These are phyloP conservation scores for Arabis alpina DNA, from an alignment of 345 rosid species.

Conservation along the genomic window DNA sequence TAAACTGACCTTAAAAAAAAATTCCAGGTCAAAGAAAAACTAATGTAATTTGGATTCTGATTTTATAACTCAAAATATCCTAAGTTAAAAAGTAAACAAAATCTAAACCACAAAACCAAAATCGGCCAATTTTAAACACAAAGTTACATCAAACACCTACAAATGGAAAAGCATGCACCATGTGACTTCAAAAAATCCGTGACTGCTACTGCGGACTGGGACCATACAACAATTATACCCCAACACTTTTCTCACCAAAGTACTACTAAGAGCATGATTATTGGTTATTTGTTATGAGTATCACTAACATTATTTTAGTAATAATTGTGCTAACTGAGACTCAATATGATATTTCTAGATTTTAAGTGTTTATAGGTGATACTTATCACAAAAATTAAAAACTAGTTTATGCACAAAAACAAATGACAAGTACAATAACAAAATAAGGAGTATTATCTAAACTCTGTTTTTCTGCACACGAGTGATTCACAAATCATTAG, in stretches of 20 bases:
- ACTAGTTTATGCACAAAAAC: no score
- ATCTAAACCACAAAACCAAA: conserved; percentile 26
- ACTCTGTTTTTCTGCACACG: no score
- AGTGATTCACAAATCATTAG: no score
- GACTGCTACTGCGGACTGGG: conserved; percentile 29
- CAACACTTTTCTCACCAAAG: conserved; percentile 16
- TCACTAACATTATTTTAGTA: no score
- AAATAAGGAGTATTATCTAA: no score
- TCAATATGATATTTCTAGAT: no score
- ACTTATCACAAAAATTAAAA: no score
- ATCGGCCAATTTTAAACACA: background rate
- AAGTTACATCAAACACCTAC: conserved; percentile 34
- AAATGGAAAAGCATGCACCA: conserved; percentile 37
- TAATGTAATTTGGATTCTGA: background rate
- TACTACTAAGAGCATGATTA: no score
- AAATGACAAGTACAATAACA: no score
- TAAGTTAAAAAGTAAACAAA: background rate
- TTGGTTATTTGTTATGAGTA: no score
- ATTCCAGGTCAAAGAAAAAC: background rate
- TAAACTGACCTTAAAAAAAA: background rate
- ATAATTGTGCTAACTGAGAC: no score
- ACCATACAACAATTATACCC: conserved; percentile 27
- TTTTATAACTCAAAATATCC: background rate
- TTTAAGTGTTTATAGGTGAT: no score
- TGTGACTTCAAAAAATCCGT: conserved; percentile 25